Evolutionary conservation across 768 basidiomycete genomes (phyloP), one percentile per base, ranked within the genome.

Genomic region (Phylloporus scabripes): DNA sequence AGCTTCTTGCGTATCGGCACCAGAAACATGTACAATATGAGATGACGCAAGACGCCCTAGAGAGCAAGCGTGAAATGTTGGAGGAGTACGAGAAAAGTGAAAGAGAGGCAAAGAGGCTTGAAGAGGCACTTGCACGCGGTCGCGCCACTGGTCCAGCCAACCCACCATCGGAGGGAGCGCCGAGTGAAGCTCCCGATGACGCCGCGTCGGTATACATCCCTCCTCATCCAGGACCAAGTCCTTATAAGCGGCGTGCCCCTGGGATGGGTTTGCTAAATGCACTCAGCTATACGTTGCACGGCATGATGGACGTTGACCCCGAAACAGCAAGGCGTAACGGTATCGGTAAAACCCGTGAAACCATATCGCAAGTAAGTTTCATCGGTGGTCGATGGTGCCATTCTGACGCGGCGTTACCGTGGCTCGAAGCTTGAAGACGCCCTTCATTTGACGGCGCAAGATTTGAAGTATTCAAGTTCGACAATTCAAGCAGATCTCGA

Each of bases 231-330:
- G 87, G 85, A 6, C 83, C 85, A 14, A 87, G 77, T 58, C 85
- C 85, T 46, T 70, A 77, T 29, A 75, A 76, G 63, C 69, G 77
- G 46, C 77, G 79, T 49, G 71, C 82, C 11, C 85, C 87, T 46
- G 88, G 87, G 7, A 89, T 89, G 77, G 93, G 91, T 17, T 70
- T 99, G 20, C 60, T 99, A 31, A 92, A 83, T 57, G 96, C 96
- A 14, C 72, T 99, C 37, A 92, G 87, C 61, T 94, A 96, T 69
- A 94, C 93, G 20, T 66, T 99, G 48, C 92, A 94, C 57, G 94
- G 95, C 5, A 94, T 98, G 84, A 97, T 99, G 85, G 96, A 99
- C 58, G 89, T 89, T 15, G 96, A 99, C 69, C 96, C 96, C 3
- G 96, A 98, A 72, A 90, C 88, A 15, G 94, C 95, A 5, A 75